Evolutionary conservation across 805 yeast genomes (phyloP), one percentile per base, ranked within the genome.

Genomic region (Schwanniomyces sp.): DNA sequence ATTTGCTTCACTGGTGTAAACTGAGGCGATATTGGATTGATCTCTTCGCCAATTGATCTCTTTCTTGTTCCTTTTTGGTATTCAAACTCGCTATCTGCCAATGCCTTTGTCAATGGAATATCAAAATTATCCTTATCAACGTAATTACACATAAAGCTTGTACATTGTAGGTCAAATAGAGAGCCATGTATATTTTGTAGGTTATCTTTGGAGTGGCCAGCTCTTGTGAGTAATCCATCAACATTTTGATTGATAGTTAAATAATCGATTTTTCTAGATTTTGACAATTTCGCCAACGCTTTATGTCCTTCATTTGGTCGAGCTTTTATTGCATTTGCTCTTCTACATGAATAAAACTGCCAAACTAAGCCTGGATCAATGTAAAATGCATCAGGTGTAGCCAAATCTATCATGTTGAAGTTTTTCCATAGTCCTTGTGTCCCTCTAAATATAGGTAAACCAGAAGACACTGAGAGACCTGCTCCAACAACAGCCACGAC

Each of bases 301-400:
- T 58, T 61, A 61, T 90, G 97, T 0, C 92, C 96, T 8, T 58
- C 63, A 58, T 90, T 90, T 0, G 96, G 96, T 42, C 58, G 64
- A 0, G 92, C 89, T 40, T 65, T 66, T 44, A 88, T 67, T 0
- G 96, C 91, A 42, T 72, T 72, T 41, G 68, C 75, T 40, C 97
- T 62, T 51, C 95, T 68, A 63, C 81, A 81, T 4, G 89, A 75
- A 64, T 91, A 90, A 57, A 87, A 90, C 60, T 88, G 92, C 97
- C 97, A 90, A 7, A 91, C 96, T 8, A 89, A 71, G 0, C 88
- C 88, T 0, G 97, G 96, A 60, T 90, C 91, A 16, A 74, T 72
- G 49, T 83, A 79, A 62, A 91, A 90, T 5, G 96, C 96, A 59
- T 90, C 96, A 0, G 96, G 96, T 0, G 96, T 90, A 7, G 96